A percentile compares a stretch with the other conserved stretches of the same genome.
Evolutionary conservation across 73 alveolate genomes (phyloP).

Genomic region (Stentor coeruleus): DNA sequence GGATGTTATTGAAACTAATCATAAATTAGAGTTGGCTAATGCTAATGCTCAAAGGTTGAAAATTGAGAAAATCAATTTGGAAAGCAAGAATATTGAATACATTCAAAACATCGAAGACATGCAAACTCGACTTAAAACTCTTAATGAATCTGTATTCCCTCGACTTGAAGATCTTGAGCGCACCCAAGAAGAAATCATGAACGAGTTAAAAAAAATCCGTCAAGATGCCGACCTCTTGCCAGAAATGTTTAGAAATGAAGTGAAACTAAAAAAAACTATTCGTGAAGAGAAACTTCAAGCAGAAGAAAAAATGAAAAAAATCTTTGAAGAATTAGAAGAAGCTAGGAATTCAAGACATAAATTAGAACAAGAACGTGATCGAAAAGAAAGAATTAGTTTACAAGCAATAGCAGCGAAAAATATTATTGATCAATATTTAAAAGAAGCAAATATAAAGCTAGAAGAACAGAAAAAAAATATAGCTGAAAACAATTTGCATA

Average conservation of each 20-base stretch:
- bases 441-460: conserved; percentile 16
- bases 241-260: conserved; percentile 68
- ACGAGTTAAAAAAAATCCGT: conserved; percentile 49
- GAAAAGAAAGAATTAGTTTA: conserved; percentile 58
- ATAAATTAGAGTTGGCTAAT: conserved; percentile 26
- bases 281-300: conserved; percentile 63
- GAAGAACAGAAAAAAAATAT: conserved; percentile 41
- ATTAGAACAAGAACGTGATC: conserved; percentile 55
- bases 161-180: conserved; percentile 52
- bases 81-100: conserved; percentile 30
- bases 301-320: conserved; percentile 51
- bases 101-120: conserved; percentile 41
- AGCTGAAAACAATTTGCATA: conserved; percentile 17
- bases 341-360: conserved; percentile 40
- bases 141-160: conserved; percentile 57
- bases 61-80: conserved; percentile 33
- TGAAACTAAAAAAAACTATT: conserved; percentile 52
- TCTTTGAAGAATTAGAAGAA: conserved; percentile 30
- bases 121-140: conserved; percentile 41
- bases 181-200: conserved; percentile 50
- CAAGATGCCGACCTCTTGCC: conserved; percentile 72
- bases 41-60: conserved; percentile 24
- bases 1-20: conserved; percentile 38
- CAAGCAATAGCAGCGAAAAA: conserved; percentile 71
- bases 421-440: conserved; percentile 33